Conservation (phyloP, 345 rosid genomes). For the Bruguiera gymnorhiza region DNA sequence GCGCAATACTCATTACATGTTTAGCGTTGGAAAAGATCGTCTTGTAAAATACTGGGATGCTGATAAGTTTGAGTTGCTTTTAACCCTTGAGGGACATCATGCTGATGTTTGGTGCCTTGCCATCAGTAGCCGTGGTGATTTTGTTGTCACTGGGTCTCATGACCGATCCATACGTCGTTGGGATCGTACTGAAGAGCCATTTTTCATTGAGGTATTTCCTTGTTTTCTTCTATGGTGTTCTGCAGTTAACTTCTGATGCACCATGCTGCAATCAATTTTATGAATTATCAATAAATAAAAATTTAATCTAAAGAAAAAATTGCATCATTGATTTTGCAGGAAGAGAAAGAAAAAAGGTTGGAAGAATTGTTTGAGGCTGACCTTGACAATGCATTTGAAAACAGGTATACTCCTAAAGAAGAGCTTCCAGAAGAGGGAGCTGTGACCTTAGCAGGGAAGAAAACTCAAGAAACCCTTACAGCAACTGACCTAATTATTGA, state of each 20-base stretch:
- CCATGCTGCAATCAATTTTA: conserved; percentile 3
- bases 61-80: conserved; percentile 87
- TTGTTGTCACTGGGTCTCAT: conserved; percentile 95
- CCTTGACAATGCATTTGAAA: conserved; percentile 61
- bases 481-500: conserved; percentile 80
- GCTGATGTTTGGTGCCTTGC: conserved; percentile 95
- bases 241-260: neutral
- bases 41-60: conserved; percentile 98
- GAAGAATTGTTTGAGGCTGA: conserved; percentile 93
- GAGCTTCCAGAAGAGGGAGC: conserved; percentile 93
- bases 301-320: neutral
- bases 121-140: conserved; percentile 79
- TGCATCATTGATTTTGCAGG: conserved; percentile 48
- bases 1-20: conserved; percentile 79
- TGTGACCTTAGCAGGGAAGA: conserved; percentile 82
- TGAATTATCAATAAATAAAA: neutral
- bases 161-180: conserved; percentile 95
- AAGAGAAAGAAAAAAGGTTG: conserved; percentile 91
- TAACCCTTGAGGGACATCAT: conserved; percentile 93
- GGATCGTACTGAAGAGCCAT: conserved; percentile 97
- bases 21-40: conserved; percentile 89
- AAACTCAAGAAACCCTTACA: conserved; percentile 65
- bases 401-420: conserved; percentile 56
- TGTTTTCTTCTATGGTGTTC: conserved; percentile 1
- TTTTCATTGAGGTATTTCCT: conserved; percentile 77